Conservation (phyloP, 2,329 filamentous ascomycete species). For the Fusarium protoensiforme region DNA sequence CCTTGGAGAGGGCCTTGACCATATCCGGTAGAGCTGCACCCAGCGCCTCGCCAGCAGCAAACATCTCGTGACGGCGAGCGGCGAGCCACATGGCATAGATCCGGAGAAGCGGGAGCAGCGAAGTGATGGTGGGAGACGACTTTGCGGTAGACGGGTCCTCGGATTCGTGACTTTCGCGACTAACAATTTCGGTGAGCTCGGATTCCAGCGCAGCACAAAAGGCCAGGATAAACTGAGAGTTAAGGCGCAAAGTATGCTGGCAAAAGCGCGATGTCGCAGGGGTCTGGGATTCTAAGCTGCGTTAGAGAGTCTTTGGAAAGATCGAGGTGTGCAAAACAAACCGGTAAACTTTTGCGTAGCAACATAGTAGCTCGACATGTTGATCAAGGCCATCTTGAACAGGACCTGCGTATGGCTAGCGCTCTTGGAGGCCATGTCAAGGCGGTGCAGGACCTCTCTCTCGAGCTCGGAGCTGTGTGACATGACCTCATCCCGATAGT, state of each 20-base stretch:
- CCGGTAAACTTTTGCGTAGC: constrained; percentile 56
- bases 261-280: constrained; percentile 59
- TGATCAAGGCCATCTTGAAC: constrained; percentile 85
- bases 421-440: constrained; percentile 78
- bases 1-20: constrained; percentile 58
- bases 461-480: constrained; percentile 83
- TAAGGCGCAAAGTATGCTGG: constrained; percentile 79
- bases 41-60: constrained; percentile 57
- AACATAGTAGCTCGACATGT: constrained; percentile 84
- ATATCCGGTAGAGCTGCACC: constrained; percentile 59
- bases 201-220: constrained; percentile 76
- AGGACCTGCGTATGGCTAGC: constrained; percentile 72
- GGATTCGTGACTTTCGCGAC: constrained; percentile 34
- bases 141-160: constrained; percentile 40
- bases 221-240: constrained; percentile 79
- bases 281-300: constrained; percentile 58
- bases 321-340: constrained; percentile 38
- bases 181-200: constrained; percentile 69
- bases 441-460: constrained; percentile 82
- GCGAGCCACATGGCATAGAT: constrained; percentile 66
- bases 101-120: constrained; percentile 63
- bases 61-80: constrained; percentile 57
- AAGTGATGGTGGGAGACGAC: constrained; percentile 53
- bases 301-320: background rate
- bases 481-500: constrained; percentile 81